Conservation (phyloP, 352 stramenopile species). For the Elongisporangium undulatum region DNA sequence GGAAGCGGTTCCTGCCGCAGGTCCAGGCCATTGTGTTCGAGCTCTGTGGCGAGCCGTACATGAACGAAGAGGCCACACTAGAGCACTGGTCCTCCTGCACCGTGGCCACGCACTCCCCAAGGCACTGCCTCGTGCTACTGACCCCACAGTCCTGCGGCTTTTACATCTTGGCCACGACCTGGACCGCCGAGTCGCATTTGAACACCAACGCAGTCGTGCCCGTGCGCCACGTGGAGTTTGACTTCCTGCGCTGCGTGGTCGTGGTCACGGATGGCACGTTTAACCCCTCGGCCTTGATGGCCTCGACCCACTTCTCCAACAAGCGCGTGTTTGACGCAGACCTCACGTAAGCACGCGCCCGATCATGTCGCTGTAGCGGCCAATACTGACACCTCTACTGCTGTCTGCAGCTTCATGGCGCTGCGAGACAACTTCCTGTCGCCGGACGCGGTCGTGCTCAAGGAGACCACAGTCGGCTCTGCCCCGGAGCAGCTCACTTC, state of each 20-base stretch:
- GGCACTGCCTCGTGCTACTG: slow-evolving; percentile 32
- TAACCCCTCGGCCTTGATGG: slow-evolving; percentile 36
- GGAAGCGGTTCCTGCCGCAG: slow-evolving; percentile 48
- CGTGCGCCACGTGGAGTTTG: slow-evolving; percentile 60
- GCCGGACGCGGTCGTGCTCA: slow-evolving; percentile 43
- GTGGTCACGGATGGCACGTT: slow-evolving; percentile 45
- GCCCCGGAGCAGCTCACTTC: slow-evolving; percentile 8
- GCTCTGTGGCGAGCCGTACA: slow-evolving; percentile 39
- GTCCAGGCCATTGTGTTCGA: slow-evolving; percentile 59
- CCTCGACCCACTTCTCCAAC: slow-evolving; percentile 33
- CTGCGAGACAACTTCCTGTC: slow-evolving; percentile 58
- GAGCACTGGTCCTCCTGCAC: slow-evolving; percentile 32
- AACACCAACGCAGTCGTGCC: slow-evolving; percentile 12
- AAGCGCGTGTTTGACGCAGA: slow-evolving; percentile 33
- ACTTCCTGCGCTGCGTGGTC: slow-evolving; percentile 41
- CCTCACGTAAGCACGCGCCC: slow-evolving; percentile 26
- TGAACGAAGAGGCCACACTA: slow-evolving; percentile 39
- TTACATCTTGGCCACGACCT: slow-evolving; percentile 32
- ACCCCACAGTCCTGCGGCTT: slow-evolving; percentile 40
- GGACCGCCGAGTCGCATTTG: slow-evolving; percentile 2
- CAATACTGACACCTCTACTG: not conserved
- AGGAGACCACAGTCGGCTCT: slow-evolving; percentile 26
- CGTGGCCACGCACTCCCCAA: slow-evolving; percentile 1
- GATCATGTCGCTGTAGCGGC: too few species aligned
- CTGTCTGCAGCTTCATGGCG: slow-evolving; percentile 33